These are phyloP conservation scores for Cenococcum geophilum DNA, from an alignment of 495 filamentous ascomycete species.

Conservation along the genomic window DNA sequence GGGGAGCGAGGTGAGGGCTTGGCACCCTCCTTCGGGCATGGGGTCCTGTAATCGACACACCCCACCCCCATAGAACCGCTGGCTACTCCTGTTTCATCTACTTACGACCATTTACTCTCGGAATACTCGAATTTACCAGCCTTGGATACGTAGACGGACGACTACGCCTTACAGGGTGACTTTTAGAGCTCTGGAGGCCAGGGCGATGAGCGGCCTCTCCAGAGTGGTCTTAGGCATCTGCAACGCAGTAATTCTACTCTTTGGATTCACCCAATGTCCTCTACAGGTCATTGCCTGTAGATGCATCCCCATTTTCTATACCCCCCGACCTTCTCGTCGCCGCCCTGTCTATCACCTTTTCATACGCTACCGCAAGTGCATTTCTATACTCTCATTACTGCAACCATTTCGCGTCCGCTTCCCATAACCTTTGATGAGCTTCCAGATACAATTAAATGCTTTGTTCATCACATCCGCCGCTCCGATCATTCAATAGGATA, in stretches of 20 bases:
- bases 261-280: background rate
- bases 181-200: background rate
- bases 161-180: background rate
- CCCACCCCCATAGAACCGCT: background rate
- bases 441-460: background rate
- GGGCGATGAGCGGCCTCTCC: slow-evolving; percentile 2
- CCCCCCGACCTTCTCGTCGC: background rate
- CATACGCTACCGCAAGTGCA: background rate
- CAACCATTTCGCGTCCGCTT: background rate
- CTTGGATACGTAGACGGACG: background rate
- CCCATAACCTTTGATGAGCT: background rate
- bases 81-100: background rate
- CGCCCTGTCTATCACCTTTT: background rate
- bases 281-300: background rate
- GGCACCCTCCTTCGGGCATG: background rate
- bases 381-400: background rate
- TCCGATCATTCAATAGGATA: no score
- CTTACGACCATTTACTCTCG: background rate
- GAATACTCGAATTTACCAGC: background rate
- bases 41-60: background rate
- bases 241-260: background rate
- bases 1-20: slow-evolving; percentile 11
- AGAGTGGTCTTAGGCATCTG: background rate
- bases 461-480: background rate
- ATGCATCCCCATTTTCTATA: background rate